Conservation (phyloP, 208 protist genomes). For the Novymonas esmeraldas region DNA sequence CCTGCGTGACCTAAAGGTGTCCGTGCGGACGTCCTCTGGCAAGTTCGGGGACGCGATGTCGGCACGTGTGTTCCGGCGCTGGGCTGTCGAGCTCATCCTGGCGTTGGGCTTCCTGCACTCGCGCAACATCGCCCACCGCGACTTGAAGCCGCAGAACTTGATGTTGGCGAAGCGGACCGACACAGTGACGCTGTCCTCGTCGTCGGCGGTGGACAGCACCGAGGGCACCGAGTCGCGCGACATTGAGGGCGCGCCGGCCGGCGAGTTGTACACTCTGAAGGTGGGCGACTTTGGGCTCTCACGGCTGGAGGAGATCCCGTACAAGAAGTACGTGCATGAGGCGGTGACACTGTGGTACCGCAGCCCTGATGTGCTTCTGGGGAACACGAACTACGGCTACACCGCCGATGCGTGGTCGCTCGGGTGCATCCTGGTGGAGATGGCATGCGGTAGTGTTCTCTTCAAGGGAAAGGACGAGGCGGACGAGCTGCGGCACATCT, state of each 20-base stretch:
- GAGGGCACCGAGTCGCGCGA: not conserved
- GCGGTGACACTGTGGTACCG: conserved; percentile 96
- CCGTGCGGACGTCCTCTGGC: conserved; percentile 10
- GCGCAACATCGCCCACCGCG: conserved; percentile 61
- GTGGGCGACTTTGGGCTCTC: conserved; percentile 91
- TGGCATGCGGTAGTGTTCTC: conserved; percentile 73
- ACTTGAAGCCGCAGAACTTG: conserved; percentile 84
- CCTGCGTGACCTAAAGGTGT: conserved; percentile 45
- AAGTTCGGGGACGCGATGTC: conserved; percentile 41
- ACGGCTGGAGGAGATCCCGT: conserved; percentile 82
- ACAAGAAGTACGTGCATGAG: conserved; percentile 92
- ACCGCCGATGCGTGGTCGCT: conserved; percentile 92
- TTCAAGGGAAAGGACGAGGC: conserved; percentile 81
- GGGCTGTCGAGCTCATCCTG: conserved; percentile 70
- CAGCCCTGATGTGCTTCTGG: conserved; percentile 92
- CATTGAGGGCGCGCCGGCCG: not conserved
- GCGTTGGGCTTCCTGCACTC: conserved; percentile 75
- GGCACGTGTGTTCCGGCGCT: conserved; percentile 49
- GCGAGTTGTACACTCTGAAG: conserved; percentile 66
- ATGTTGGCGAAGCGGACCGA: conserved; percentile 51
- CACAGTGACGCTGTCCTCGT: not conserved
- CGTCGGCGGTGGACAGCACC: not conserved
- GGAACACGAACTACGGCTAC: conserved; percentile 76
- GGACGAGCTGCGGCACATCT: conserved; percentile 91
- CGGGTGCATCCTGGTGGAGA: conserved; percentile 92